Evolutionary conservation across 768 basidiomycete genomes (phyloP).

Genomic region (Cytidiella melzeri): DNA sequence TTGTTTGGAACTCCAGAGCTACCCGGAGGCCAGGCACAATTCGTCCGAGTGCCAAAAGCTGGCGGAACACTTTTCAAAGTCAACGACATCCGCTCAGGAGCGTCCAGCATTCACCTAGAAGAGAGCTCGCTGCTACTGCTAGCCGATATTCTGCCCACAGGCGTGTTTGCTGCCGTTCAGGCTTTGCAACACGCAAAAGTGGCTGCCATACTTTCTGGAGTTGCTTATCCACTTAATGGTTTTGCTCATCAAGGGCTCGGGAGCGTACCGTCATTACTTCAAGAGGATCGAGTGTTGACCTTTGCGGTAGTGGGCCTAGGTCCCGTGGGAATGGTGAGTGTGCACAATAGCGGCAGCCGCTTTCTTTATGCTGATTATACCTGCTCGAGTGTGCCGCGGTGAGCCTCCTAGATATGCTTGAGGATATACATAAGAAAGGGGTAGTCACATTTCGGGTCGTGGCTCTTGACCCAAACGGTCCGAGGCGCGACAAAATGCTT

Average conservation of each 20-base stretch:
- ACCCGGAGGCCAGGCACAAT: slow-evolving; percentile 77
- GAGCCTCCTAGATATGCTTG: slow-evolving; percentile 56
- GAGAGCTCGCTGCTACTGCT: slow-evolving; percentile 67
- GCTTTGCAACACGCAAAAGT: slow-evolving; percentile 69
- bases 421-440: slow-evolving; percentile 26
- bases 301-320: slow-evolving; percentile 71
- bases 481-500: slow-evolving; percentile 53
- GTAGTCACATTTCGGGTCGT: slow-evolving; percentile 47
- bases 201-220: slow-evolving; percentile 49
- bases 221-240: slow-evolving; percentile 44
- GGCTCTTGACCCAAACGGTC: slow-evolving; percentile 55
- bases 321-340: slow-evolving; percentile 62
- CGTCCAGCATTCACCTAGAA: slow-evolving; percentile 17
- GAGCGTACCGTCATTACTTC: slow-evolving; percentile 25
- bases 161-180: slow-evolving; percentile 70
- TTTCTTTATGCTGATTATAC: background rate
- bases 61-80: slow-evolving; percentile 73
- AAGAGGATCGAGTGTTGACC: slow-evolving; percentile 47
- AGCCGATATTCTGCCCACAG: slow-evolving; percentile 77
- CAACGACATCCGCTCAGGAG: slow-evolving; percentile 17
- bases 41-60: slow-evolving; percentile 70
- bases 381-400: slow-evolving; percentile 48
- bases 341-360: background rate
- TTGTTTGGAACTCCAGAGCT: slow-evolving; percentile 64
- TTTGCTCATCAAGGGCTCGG: background rate